These are phyloP conservation scores for fission yeast (Schizosaccharomyces pombe) DNA, from an alignment of 805 yeast species.

Conservation along the genomic window ASM294v3 CU329670.1:1752501-1753000, in stretches of 20 bases:
- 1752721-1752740: conserved; percentile 93
- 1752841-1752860: conserved; percentile 83
- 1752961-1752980: conserved; percentile 64
- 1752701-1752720: conserved; percentile 39
- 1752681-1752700: conserved; percentile 34
- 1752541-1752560: conserved; percentile 99
- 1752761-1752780: conserved; percentile 88
- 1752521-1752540: conserved; percentile 74
- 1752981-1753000: no score
- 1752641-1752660: conserved; percentile 64
- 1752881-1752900: conserved; percentile 39
- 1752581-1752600: conserved; percentile 63
- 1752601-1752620: conserved; percentile 85
- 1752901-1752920: conserved; percentile 63
- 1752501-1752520: conserved; percentile 74
- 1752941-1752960: conserved; percentile 61
- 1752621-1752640: conserved; percentile 74
- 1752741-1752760: conserved; percentile 85
- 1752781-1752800: conserved; percentile 72
- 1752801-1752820: conserved; percentile 41
- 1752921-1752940: conserved; percentile 53
- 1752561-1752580: conserved; percentile 71
- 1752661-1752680: conserved; percentile 53
- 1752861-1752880: conserved; percentile 42
- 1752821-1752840: conserved; percentile 33